Evolutionary conservation across 2,329 filamentous ascomycete species (phyloP).

Genomic region (Magnaporthiopsis rhizophila): DNA sequence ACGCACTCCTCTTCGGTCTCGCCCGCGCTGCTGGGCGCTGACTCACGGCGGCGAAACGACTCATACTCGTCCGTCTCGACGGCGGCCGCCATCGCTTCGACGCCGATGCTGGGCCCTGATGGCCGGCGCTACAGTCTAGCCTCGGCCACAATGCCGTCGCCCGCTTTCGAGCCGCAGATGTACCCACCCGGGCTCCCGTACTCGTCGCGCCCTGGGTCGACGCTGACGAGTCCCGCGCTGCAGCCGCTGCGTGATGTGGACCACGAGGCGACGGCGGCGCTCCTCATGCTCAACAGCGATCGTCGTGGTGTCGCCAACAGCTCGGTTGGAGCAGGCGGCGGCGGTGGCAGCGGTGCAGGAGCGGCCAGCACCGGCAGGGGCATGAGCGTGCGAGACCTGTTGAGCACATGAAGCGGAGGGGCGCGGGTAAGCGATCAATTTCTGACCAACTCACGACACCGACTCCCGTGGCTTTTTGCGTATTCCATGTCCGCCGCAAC

Average conservation of each 20-base stretch:
- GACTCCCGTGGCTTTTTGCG: too few species aligned
- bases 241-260: constrained; percentile 50
- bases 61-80: constrained; percentile 48
- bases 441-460: too few species aligned
- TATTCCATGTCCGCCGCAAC: too few species aligned
- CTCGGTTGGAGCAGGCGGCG: constrained; percentile 15
- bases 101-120: constrained; percentile 35
- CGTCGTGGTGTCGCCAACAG: constrained; percentile 38
- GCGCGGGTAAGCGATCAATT: not conserved
- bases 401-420: constrained; percentile 35
- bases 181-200: constrained; percentile 22
- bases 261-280: constrained; percentile 75
- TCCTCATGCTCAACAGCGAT: constrained; percentile 82
- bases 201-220: constrained; percentile 37
- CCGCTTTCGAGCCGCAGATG: constrained; percentile 46
- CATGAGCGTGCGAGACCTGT: constrained; percentile 46
- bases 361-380: constrained; percentile 24
- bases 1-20: constrained; percentile 41
- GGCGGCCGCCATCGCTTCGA: constrained; percentile 25
- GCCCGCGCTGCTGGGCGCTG: constrained; percentile 40
- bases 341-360: constrained; percentile 34
- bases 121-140: constrained; percentile 36
- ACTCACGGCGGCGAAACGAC: constrained; percentile 34
- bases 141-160: constrained; percentile 43
- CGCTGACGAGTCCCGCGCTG: constrained; percentile 51